These are phyloP conservation scores for Syncephalastrum contaminatum DNA, from an alignment of 371 early-diverging fungal species.

Conservation along the genomic window DNA sequence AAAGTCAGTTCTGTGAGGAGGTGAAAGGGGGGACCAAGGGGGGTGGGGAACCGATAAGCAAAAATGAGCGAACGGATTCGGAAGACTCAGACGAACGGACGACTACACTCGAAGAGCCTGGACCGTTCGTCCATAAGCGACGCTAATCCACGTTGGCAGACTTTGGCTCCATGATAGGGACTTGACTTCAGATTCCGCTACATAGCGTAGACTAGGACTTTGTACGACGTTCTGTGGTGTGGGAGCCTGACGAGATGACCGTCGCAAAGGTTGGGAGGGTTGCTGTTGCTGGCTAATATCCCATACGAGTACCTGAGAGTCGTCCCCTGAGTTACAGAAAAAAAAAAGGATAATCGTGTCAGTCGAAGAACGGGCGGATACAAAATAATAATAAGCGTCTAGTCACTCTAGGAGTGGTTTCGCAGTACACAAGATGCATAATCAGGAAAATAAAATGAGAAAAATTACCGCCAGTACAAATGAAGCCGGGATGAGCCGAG, in stretches of 20 bases:
- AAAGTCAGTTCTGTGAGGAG: no score
- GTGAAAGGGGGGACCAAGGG: no score
- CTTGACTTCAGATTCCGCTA: slow-evolving; percentile 69
- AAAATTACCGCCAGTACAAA: slow-evolving; percentile 72
- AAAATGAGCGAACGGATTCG: no score
- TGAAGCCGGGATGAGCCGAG: slow-evolving; percentile 67
- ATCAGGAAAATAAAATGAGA: not conserved
- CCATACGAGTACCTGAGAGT: slow-evolving; percentile 80
- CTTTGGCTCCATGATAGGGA: slow-evolving; percentile 71
- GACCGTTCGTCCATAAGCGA: slow-evolving; percentile 64
- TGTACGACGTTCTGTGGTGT: no score
- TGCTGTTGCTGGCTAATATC: slow-evolving; percentile 53
- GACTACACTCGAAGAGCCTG: slow-evolving; percentile 56
- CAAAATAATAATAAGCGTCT: no score
- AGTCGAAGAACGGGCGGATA: no score
- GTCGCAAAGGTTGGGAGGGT: no score
- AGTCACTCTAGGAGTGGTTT: no score
- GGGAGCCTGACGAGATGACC: no score
- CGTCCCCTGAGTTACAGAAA: slow-evolving; percentile 57
- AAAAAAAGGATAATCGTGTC: not conserved
- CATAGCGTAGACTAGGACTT: slow-evolving; percentile 21
- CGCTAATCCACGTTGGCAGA: slow-evolving; percentile 74
- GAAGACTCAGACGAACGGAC: no score
- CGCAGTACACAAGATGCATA: no score
- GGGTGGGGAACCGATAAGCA: no score